Percentiles rank a stretch among this genome's conserved stretches.
Conservation (phyloP, 2,329 filamentous ascomycete species). For the Pseudogymnoascus sp. region DNA sequence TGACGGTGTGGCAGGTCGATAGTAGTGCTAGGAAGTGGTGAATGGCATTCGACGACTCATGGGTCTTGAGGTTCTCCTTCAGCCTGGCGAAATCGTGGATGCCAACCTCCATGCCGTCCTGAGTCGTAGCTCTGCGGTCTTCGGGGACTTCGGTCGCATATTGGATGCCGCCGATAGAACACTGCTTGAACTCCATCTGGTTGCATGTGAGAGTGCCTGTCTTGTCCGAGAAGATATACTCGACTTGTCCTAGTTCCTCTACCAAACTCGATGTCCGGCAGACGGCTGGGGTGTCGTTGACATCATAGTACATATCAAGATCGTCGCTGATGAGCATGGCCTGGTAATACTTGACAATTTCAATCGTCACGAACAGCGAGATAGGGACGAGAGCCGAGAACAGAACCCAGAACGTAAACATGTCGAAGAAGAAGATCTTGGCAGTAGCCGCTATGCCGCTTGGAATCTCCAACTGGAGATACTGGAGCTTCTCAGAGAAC, state of each 20-base stretch:
- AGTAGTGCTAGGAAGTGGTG: conserved; percentile 83
- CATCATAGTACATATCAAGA: conserved; percentile 94
- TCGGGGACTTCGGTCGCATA: conserved; percentile 90
- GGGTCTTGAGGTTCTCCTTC: conserved; percentile 49
- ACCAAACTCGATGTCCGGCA: conserved; percentile 94
- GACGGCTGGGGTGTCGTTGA: conserved; percentile 88
- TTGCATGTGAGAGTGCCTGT: conserved; percentile 97
- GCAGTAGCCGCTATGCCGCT: conserved; percentile 47
- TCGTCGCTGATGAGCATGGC: conserved; percentile 97
- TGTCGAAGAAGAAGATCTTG: conserved; percentile 80
- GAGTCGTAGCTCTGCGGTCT: conserved; percentile 70
- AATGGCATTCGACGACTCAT: conserved; percentile 50
- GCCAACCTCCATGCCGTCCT: conserved; percentile 66
- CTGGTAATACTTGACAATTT: conserved; percentile 96
- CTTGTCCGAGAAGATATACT: conserved; percentile 98
- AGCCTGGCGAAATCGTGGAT: conserved; percentile 61
- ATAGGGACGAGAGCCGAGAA: conserved; percentile 96
- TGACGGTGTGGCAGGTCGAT: conserved; percentile 91
- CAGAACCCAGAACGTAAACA: conserved; percentile 97
- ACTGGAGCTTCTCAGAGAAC: conserved; percentile 53
- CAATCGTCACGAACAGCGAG: conserved; percentile 93
- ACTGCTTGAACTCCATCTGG: conserved; percentile 97
- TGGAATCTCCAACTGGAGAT: conserved; percentile 59
- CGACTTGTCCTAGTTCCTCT: conserved; percentile 94
- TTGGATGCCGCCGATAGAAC: conserved; percentile 84